Evolutionary conservation across 352 stramenopile species (phyloP).

Genomic region (Phytophthora sansomeana): DNA sequence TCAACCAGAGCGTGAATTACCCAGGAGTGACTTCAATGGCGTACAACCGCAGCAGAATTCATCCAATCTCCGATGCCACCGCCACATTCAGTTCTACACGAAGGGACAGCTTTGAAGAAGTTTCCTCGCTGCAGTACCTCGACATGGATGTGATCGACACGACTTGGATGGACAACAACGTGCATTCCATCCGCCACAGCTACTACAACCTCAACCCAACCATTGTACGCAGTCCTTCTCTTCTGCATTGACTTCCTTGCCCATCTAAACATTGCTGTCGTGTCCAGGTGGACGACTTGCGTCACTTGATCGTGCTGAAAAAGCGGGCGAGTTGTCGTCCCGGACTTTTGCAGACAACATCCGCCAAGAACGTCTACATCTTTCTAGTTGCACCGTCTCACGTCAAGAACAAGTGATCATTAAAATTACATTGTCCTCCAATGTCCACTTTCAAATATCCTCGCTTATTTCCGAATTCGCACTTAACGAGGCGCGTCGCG

Average conservation of each 20-base stretch:
- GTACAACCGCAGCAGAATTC: constrained; percentile 51
- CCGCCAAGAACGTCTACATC: constrained; percentile 76
- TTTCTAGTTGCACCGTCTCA: constrained; percentile 75
- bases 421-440: background rate
- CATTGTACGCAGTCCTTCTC: constrained; percentile 46
- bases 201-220: constrained; percentile 91
- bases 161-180: constrained; percentile 89
- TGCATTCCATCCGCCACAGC: constrained; percentile 84
- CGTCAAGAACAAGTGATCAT: constrained; percentile 68
- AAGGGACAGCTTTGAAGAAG: constrained; percentile 20
- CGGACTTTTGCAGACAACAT: constrained; percentile 64
- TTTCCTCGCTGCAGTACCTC: constrained; percentile 53
- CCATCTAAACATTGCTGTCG: background rate
- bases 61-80: constrained; percentile 22
- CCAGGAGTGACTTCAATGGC: constrained; percentile 58
- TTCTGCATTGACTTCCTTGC: background rate
- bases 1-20: constrained; percentile 69
- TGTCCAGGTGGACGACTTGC: constrained; percentile 59
- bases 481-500: constrained; percentile 7
- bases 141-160: constrained; percentile 91
- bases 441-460: background rate
- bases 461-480: background rate
- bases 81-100: constrained; percentile 35
- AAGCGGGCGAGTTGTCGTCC: constrained; percentile 57
- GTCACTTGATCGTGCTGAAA: constrained; percentile 67